A percentile compares a stretch with the other conserved stretches of the same genome.
Conservation (phyloP, 441 rosid genomes). For the Metrosideros polymorpha region DNA sequence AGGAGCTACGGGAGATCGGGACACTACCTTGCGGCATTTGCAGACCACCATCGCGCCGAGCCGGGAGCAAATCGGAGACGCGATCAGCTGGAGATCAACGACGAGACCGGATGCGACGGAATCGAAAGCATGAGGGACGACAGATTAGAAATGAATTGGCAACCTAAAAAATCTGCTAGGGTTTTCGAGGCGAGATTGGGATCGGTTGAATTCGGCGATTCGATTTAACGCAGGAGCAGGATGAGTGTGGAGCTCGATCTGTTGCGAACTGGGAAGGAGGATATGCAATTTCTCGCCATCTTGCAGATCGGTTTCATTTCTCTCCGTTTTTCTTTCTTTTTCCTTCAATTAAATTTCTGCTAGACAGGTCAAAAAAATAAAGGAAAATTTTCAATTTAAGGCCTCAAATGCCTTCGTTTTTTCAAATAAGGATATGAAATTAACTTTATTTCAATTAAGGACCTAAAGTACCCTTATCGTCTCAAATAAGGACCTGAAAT, state of each 20-base stretch:
- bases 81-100: conserved; percentile 8
- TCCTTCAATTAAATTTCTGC: background rate
- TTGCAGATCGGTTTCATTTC: background rate
- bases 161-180: background rate
- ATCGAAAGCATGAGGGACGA: background rate
- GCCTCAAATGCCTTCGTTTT: too few relatives aligned
- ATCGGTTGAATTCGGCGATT: background rate
- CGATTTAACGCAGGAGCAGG: background rate
- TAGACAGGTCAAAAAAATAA: too few relatives aligned
- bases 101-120: background rate
- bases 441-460: too few relatives aligned
- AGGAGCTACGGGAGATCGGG: background rate
- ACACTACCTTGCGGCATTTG: conserved; percentile 79
- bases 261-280: background rate
- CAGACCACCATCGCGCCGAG: conserved; percentile 74
- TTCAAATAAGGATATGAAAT: too few relatives aligned
- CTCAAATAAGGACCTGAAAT: too few relatives aligned
- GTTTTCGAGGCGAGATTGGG: background rate
- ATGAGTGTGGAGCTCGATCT: background rate
- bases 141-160: background rate
- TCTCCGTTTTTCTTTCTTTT: background rate
- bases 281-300: background rate
- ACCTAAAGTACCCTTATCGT: too few relatives aligned
- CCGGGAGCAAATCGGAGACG: background rate
- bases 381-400: too few relatives aligned